phyloP scores from a whole-genome alignment of 192 early-diverging fungal species.

The Gonapodya prolifera region DNA sequence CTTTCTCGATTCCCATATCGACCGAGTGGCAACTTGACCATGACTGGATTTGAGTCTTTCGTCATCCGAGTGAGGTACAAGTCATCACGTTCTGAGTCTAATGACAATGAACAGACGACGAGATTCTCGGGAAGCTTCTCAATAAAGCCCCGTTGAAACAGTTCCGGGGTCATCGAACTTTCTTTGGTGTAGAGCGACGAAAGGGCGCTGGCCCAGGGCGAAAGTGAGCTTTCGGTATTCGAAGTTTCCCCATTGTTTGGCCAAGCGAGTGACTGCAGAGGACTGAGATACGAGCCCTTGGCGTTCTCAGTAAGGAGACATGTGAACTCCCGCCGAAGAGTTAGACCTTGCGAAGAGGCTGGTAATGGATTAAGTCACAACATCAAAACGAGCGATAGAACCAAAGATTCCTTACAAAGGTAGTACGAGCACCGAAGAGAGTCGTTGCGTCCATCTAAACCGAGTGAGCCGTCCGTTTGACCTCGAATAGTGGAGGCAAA shows the following conservation, averaged over 20 bases:
- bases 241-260: slow-evolving; percentile 11
- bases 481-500: neutral
- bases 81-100: slow-evolving; percentile 50
- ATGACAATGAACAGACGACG: slow-evolving; percentile 65
- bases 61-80: slow-evolving; percentile 59
- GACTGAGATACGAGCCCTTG: neutral
- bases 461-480: neutral
- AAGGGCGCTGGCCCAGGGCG: slow-evolving; percentile 16
- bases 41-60: slow-evolving; percentile 30
- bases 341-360: neutral
- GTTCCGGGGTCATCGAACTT: slow-evolving; percentile 15
- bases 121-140: slow-evolving; percentile 50
- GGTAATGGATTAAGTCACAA: neutral
- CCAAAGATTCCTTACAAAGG: neutral
- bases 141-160: slow-evolving; percentile 35
- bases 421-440: neutral
- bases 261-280: neutral
- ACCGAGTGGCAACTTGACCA: slow-evolving; percentile 62
- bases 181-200: slow-evolving; percentile 25
- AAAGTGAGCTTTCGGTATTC: slow-evolving; percentile 4
- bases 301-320: neutral
- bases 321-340: neutral
- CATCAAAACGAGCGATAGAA: too few species aligned
- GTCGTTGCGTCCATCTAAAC: neutral
- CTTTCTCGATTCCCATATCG: slow-evolving; percentile 27